phyloP scores from a whole-genome alignment of 2,329 filamentous ascomycete genomes.

The Neopestalotiopsis sp. region DNA sequence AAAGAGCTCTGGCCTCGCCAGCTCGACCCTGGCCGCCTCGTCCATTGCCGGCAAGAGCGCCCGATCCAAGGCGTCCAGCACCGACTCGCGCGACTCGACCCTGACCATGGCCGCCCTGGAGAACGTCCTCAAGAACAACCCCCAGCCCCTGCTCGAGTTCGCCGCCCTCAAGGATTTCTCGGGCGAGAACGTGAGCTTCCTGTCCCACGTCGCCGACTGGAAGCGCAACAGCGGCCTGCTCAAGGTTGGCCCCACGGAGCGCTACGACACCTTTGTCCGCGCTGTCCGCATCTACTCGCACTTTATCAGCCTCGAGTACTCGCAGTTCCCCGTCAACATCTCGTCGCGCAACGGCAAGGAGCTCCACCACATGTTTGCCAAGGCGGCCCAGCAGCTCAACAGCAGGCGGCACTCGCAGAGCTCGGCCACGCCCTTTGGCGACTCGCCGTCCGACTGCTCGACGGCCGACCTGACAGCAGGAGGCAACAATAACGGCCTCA shows the following conservation, averaged over 20 bases:
- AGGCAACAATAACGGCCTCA: background rate
- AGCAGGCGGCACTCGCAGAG: slow-evolving; percentile 14
- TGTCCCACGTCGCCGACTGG: slow-evolving; percentile 53
- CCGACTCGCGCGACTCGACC: slow-evolving; percentile 23
- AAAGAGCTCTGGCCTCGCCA: slow-evolving; percentile 24
- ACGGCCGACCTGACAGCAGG: slow-evolving; percentile 5
- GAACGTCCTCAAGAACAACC: slow-evolving; percentile 50
- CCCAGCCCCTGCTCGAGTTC: slow-evolving; percentile 54
- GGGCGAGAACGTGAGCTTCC: slow-evolving; percentile 64
- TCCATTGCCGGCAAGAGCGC: slow-evolving; percentile 25
- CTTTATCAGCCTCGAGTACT: slow-evolving; percentile 39
- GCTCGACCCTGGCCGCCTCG: slow-evolving; percentile 17
- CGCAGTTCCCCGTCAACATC: slow-evolving; percentile 29
- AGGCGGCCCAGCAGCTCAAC: slow-evolving; percentile 24
- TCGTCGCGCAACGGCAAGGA: slow-evolving; percentile 27
- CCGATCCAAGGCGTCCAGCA: slow-evolving; percentile 20
- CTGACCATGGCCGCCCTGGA: slow-evolving; percentile 49
- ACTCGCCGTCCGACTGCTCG: slow-evolving; percentile 13
- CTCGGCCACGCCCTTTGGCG: slow-evolving; percentile 26
- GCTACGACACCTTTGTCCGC: slow-evolving; percentile 24
- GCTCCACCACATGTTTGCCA: slow-evolving; percentile 27
- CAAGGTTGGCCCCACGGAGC: slow-evolving; percentile 7
- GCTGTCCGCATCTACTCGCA: slow-evolving; percentile 29
- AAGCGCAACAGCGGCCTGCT: slow-evolving; percentile 33
- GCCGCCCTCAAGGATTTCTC: slow-evolving; percentile 61